Evolutionary conservation across 2,329 filamentous ascomycete genomes (phyloP), one percentile per base, ranked within the genome.

Genomic region (Dendrostoma leiphaemia): DNA sequence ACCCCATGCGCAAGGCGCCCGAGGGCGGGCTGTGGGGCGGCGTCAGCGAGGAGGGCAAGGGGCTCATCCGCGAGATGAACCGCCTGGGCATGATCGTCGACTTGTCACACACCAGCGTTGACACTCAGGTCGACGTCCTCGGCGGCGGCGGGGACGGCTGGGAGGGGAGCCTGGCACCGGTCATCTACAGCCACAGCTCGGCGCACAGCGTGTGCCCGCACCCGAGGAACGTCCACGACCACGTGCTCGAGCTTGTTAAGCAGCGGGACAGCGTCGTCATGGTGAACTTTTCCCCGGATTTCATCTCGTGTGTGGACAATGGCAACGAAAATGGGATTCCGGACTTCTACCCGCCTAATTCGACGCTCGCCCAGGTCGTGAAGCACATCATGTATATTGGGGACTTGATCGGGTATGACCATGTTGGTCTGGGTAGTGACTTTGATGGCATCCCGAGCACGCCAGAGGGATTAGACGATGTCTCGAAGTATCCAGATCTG

Each of bases 1-100:
- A 73, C 28, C 79, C 81, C 1, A 62, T 65, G 72, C 61, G 52
- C 13, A 37, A 31, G 28, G 55, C 55, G 15, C 71, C 74, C 69
- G 76, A 82, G 56, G 69, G 80, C 49, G 82, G 88, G 0, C 74
- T 80, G 53, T 89, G 86, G 82, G 74, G 80, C 49, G 93, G 93
- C 2, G 77, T 97, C 1, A 93, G 88, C 56, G 74, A 79, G 1
- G 78, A 79, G 1, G 93, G 93, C 4, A 80, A 82, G 48, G 67
- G 77, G 12, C 72, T 97, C 0, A 77, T 97, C 41, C 77, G 77
- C 32, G 93, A 97, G 74, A 97, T 97, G 92, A 97, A 97, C 68
- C 83, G 93, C 3, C 76, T 97, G 2, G 93, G 93, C 24, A 91
- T 97, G 86, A 84, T 97, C n/a, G 89, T 97, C 37, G 93, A 97